Percentiles rank a stretch among this genome's conserved stretches.
These are phyloP conservation scores for Phaeosphaeria sp. DNA, from an alignment of 2,329 filamentous ascomycete genomes.

Conservation along the genomic window DNA sequence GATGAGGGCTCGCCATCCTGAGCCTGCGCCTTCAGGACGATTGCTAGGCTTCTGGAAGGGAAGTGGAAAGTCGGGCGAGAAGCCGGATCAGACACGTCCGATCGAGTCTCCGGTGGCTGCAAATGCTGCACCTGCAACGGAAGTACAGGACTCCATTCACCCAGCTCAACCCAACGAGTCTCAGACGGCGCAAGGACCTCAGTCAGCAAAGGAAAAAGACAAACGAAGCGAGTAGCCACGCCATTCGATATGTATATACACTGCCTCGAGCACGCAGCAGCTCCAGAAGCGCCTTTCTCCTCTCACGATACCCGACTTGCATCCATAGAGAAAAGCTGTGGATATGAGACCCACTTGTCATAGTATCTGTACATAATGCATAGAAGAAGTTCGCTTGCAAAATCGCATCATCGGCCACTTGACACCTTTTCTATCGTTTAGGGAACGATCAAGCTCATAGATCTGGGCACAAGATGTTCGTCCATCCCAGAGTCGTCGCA, in stretches of 20 bases:
- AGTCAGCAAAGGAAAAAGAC: neutral
- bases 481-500: neutral
- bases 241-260: neutral
- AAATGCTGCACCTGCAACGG: neutral
- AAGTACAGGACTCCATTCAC: neutral
- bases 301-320: conserved; percentile 43
- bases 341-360: neutral
- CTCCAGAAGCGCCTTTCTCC: conserved; percentile 23
- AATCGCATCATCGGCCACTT: neutral
- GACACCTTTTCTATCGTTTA: neutral
- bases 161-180: conserved; percentile 3
- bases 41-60: conserved; percentile 41
- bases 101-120: conserved; percentile 8
- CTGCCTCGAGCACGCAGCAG: neutral
- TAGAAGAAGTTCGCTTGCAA: neutral
- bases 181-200: neutral
- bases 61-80: conserved; percentile 26
- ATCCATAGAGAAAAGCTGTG: conserved; percentile 4
- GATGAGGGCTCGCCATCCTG: conserved; percentile 45
- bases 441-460: neutral
- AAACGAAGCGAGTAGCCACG: neutral
- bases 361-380: neutral
- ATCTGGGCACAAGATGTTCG: neutral
- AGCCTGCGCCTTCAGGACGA: conserved; percentile 30
- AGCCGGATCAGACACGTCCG: conserved; percentile 20